These are phyloP conservation scores for Diplodia scrobiculata DNA, from an alignment of 2,329 filamentous ascomycete genomes.

Conservation along the genomic window DNA sequence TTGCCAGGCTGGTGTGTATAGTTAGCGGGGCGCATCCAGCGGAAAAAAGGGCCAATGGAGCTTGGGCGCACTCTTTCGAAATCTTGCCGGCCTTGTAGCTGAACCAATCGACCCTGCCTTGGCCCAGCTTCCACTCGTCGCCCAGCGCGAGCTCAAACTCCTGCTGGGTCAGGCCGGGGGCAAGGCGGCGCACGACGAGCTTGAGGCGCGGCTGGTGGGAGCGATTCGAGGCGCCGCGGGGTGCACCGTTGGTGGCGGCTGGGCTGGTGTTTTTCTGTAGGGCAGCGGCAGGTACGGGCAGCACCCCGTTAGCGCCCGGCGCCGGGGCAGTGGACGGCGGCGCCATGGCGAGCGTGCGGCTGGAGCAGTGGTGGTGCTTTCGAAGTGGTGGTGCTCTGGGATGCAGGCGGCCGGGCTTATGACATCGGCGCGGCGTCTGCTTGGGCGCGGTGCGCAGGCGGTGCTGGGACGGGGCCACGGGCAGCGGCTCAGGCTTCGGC, in stretches of 20 bases:
- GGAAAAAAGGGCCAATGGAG: conserved; percentile 6
- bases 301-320: conserved; percentile 43
- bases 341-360: conserved; percentile 27
- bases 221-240: conserved; percentile 44
- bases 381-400: background rate
- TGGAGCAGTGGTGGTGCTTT: conserved; percentile 10
- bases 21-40: background rate
- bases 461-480: background rate
- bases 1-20: conserved; percentile 65
- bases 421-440: conserved; percentile 4
- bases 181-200: conserved; percentile 78
- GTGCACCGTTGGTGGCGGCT: conserved; percentile 38
- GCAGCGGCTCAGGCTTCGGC: conserved; percentile 11
- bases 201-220: conserved; percentile 69
- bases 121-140: conserved; percentile 77
- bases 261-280: conserved; percentile 43
- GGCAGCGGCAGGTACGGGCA: conserved; percentile 40
- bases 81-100: conserved; percentile 73
- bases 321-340: conserved; percentile 22
- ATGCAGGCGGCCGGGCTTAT: conserved; percentile 13
- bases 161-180: conserved; percentile 76
- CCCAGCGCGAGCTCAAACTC: conserved; percentile 76
- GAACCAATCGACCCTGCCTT: conserved; percentile 82
- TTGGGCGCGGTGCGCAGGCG: background rate
- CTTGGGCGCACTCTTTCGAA: conserved; percentile 71